Conservation (phyloP, 176 grass and related monocot species). For the Ensete ventricosum region DNA sequence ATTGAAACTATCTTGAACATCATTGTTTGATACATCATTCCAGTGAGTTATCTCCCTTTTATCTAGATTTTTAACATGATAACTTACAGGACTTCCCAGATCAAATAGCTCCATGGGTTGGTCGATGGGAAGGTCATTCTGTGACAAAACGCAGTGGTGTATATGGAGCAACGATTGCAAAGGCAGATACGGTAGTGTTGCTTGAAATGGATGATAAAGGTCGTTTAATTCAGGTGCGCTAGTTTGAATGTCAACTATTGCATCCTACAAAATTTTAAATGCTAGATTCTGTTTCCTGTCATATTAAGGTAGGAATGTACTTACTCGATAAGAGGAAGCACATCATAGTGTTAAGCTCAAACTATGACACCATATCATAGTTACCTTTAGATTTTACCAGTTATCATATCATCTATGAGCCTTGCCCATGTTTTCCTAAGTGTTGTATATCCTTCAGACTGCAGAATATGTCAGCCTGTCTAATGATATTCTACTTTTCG, state of each 20-base stretch:
- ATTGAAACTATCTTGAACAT: too few relatives aligned
- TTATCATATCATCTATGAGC: neutral
- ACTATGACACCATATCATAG: neutral
- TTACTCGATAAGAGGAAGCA: neutral
- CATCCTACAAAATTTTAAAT: too few relatives aligned
- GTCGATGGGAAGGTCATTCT: conserved; percentile 79
- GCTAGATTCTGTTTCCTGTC: neutral
- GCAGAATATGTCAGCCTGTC: neutral
- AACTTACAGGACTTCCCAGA: neutral
- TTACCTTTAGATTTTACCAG: neutral
- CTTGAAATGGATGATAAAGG: conserved; percentile 49
- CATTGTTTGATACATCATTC: too few relatives aligned
- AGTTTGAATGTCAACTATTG: neutral
- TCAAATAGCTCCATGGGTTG: conserved; percentile 55
- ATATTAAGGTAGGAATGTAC: neutral
- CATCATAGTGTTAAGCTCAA: neutral
- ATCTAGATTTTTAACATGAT: neutral
- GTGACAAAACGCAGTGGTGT: conserved; percentile 82
- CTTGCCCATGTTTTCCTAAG: neutral
- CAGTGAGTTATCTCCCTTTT: too few relatives aligned
- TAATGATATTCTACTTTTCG: neutral
- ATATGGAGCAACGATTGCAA: conserved; percentile 64
- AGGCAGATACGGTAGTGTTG: conserved; percentile 52
- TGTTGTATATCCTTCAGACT: neutral
- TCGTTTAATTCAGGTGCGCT: conserved; percentile 57